phyloP scores from a whole-genome alignment of 768 basidiomycete species.

The Heimioporus sp. region DNA sequence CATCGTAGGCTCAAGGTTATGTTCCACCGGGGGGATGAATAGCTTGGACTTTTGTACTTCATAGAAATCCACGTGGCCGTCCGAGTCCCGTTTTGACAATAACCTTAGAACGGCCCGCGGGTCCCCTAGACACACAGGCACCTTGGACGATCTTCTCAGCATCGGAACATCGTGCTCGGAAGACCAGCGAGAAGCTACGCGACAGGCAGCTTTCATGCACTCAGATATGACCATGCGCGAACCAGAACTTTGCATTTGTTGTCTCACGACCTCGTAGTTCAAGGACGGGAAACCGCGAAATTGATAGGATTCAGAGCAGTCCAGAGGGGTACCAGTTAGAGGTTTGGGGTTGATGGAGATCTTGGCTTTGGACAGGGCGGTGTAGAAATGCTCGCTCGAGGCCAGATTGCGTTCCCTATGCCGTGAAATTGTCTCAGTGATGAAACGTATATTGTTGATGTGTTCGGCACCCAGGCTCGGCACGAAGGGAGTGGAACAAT shows the following conservation, averaged over 20 bases:
- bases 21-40: conserved; percentile 36
- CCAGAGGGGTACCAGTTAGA: conserved; percentile 29
- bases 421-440: conserved; percentile 28
- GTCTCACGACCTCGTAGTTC: conserved; percentile 41
- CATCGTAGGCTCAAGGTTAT: conserved; percentile 51
- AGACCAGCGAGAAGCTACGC: conserved; percentile 72
- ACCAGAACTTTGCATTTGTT: conserved; percentile 33
- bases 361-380: conserved; percentile 20
- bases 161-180: conserved; percentile 57
- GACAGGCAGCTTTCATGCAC: conserved; percentile 78
- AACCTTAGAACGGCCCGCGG: conserved; percentile 41
- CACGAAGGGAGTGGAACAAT: not conserved
- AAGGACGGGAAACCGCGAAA: conserved; percentile 51
- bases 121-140: conserved; percentile 31
- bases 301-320: conserved; percentile 28
- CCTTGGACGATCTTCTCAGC: conserved; percentile 52
- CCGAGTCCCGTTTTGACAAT: conserved; percentile 44
- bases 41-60: conserved; percentile 34
- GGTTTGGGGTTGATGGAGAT: conserved; percentile 32
- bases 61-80: conserved; percentile 43
- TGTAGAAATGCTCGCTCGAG: conserved; percentile 24
- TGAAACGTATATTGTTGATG: conserved; percentile 28
- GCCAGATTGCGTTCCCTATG: conserved; percentile 23
- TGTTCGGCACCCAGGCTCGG: conserved; percentile 15
- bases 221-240: conserved; percentile 67